A percentile compares a stretch with the other conserved stretches of the same genome.
These are phyloP conservation scores for Alternaria panax DNA, from an alignment of 2,329 filamentous ascomycete species.

Conservation along the genomic window DNA sequence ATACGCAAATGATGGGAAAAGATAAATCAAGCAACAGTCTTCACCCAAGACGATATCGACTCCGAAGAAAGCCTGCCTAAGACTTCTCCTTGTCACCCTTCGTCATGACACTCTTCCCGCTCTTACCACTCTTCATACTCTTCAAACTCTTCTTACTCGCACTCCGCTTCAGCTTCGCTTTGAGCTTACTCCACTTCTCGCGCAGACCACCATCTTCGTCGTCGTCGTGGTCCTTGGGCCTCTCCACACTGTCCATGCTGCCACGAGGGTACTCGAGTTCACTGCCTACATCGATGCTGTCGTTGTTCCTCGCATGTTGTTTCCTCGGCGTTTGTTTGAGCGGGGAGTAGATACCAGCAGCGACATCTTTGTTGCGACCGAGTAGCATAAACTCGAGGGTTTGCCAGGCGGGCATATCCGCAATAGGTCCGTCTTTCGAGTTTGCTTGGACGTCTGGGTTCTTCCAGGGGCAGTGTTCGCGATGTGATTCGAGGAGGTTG, in stretches of 20 bases:
- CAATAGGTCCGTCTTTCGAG: slow-evolving; percentile 38
- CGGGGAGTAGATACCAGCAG: background rate
- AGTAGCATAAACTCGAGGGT: slow-evolving; percentile 46
- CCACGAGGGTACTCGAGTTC: slow-evolving; percentile 29
- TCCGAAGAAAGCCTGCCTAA: slow-evolving; percentile 8
- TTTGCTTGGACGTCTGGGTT: slow-evolving; percentile 46
- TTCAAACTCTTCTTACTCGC: slow-evolving; percentile 47
- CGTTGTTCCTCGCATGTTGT: slow-evolving; percentile 20
- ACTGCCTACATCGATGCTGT: slow-evolving; percentile 37
- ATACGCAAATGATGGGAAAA: background rate
- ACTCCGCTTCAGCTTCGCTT: slow-evolving; percentile 44
- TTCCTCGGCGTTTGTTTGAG: slow-evolving; percentile 8
- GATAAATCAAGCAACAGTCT: background rate
- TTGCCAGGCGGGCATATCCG: slow-evolving; percentile 46
- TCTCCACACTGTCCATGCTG: slow-evolving; percentile 29
- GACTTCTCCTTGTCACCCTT: slow-evolving; percentile 16
- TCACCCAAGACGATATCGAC: background rate
- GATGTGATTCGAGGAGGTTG: slow-evolving; percentile 49
- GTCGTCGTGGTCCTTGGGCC: slow-evolving; percentile 16
- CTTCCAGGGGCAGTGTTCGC: slow-evolving; percentile 53
- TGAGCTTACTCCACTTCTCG: slow-evolving; percentile 48
- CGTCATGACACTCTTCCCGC: slow-evolving; percentile 17
- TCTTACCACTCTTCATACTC: slow-evolving; percentile 42
- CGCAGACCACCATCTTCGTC: slow-evolving; percentile 28
- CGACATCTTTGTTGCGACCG: slow-evolving; percentile 22